phyloP scores from a whole-genome alignment of 352 stramenopile species.

The Pythium diclinum region DNA sequence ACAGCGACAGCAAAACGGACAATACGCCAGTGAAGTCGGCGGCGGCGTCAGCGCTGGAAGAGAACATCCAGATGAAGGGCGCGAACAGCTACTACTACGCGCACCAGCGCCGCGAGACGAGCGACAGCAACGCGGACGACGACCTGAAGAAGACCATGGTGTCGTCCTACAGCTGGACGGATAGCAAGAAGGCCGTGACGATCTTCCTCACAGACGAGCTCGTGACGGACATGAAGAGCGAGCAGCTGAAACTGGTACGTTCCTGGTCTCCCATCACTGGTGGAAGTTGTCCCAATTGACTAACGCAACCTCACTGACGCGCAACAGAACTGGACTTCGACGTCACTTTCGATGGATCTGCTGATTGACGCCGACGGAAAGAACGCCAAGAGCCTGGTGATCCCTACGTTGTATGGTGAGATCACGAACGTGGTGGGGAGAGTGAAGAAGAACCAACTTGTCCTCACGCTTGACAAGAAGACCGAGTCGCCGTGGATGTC shows the following conservation, averaged over 20 bases:
- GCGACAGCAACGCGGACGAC: conserved; percentile 16
- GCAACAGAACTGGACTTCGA: conserved; percentile 76
- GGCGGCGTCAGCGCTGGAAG: conserved; percentile 42
- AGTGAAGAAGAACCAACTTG: conserved; percentile 54
- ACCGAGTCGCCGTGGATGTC: conserved; percentile 62
- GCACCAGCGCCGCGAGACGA: conserved; percentile 41
- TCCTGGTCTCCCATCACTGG: too few species aligned
- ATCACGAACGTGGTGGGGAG: conserved; percentile 69
- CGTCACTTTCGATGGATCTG: conserved; percentile 72
- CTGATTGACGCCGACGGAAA: conserved; percentile 35
- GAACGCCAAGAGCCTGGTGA: conserved; percentile 62
- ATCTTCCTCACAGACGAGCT: conserved; percentile 76
- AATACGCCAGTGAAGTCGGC: conserved; percentile 13
- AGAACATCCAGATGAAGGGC: conserved; percentile 65
- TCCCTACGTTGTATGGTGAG: conserved; percentile 63
- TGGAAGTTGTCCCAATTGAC: not conserved
- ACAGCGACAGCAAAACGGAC: not conserved
- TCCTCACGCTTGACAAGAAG: conserved; percentile 67
- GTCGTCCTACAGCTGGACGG: conserved; percentile 78
- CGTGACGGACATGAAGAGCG: conserved; percentile 46
- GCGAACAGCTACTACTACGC: conserved; percentile 87
- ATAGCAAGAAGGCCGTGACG: conserved; percentile 66
- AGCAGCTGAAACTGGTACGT: conserved; percentile 65
- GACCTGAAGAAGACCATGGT: conserved; percentile 52
- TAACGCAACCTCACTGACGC: not conserved